These are phyloP conservation scores for Penicillium pulvis DNA, from an alignment of 495 filamentous ascomycete species.

Conservation along the genomic window DNA sequence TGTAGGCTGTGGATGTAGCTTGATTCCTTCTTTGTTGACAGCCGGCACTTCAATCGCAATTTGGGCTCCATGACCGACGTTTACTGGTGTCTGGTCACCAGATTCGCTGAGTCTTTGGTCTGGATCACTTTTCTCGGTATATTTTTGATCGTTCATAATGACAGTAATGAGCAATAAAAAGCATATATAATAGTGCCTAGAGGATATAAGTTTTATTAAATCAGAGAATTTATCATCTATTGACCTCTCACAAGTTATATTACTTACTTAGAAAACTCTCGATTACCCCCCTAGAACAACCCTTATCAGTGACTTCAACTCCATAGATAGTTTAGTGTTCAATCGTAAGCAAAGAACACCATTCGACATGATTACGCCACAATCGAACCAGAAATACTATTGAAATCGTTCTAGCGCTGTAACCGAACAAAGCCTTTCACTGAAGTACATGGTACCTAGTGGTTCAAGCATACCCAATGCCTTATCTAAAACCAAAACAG, in stretches of 20 bases:
- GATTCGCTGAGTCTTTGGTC: not conserved
- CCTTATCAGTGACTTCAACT: constrained; percentile 3
- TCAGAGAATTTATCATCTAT: not conserved
- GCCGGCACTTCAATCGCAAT: constrained; percentile 13
- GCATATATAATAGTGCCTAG: not conserved
- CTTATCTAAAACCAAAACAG: not conserved
- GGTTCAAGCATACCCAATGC: not conserved
- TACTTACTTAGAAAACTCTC: not conserved
- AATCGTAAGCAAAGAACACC: not conserved
- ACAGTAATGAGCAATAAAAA: not conserved
- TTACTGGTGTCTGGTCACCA: not conserved
- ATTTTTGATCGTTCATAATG: not conserved
- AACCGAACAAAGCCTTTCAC: not conserved
- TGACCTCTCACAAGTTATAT: not conserved
- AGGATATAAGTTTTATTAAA: not conserved
- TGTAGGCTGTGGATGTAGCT: constrained; percentile 52
- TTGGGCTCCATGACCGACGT: constrained; percentile 14
- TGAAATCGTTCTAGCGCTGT: not conserved
- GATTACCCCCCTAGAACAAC: not conserved
- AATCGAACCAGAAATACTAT: not conserved
- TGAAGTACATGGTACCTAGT: not conserved
- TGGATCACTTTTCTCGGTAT: not conserved
- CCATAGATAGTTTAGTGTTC: not conserved
- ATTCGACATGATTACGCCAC: not conserved
- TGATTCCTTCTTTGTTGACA: constrained; percentile 36